Evolutionary conservation across 768 basidiomycete genomes (phyloP), one percentile per base, ranked within the genome.

Genomic region (Lactarius hengduanensis): DNA sequence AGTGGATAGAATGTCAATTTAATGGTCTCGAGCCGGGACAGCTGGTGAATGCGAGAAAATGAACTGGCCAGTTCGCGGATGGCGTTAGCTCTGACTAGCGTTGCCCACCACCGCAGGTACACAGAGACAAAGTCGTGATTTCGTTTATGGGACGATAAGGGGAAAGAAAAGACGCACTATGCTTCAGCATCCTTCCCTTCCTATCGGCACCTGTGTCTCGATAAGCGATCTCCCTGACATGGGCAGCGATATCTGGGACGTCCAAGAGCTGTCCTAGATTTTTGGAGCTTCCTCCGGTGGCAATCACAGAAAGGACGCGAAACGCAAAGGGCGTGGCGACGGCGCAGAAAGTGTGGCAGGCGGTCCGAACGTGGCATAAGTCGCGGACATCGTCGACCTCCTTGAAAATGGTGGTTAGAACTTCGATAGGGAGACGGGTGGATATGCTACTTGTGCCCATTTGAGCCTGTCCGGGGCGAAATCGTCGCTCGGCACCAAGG

Each of bases 311-410:
- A 28, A 56, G 36, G 3, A 54, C 26, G 22, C 62, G 62, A 20
- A 62, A 62, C 36, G 53, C 62, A 36, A 62, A 15, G 4, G 62
- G 62, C 6, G 54, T 56, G 18, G 62, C 38, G 8, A 18, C 3
- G 13, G 45, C 36, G 20, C 47, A 62, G 16, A 55, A 34, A n/a
- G 20, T 28, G 30, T 26, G 32, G 61, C 53, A 56, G n/a, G 36
- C 20, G 2, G 10, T 11, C 3, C 53, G 61, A 2, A n/a, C 53
- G 15, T 32, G 9, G 8, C n/a, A 4, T 10, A 62, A 30, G 36
- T 55, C 53, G 11, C 7, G 36, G 36, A 50, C 20, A 22, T 58
- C n/a, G 57, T 28, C 11, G 13, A 58, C 57, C 10, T 11, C 20
- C n/a, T 38, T 36, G 11, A 58, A 22, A n/a, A 58, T 58, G 6